Percentiles rank a stretch among this genome's conserved stretches.
Conservation (phyloP, 1,139 yeast genomes). For the Geotrichum australiense region DNA sequence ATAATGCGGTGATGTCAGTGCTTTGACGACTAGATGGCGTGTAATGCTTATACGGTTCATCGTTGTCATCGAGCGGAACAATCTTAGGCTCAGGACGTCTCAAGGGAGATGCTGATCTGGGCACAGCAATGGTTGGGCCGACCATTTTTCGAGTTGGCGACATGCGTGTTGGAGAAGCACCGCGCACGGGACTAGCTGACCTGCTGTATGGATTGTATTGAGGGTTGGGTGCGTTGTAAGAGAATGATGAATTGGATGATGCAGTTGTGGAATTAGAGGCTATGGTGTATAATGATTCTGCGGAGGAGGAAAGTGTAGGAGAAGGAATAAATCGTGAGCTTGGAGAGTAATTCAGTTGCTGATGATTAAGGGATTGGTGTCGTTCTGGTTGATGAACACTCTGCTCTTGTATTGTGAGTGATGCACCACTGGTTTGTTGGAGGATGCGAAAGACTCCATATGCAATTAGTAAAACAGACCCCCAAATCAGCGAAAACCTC, state of each 20-base stretch:
- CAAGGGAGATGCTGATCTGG: conserved; percentile 11
- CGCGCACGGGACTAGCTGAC: conserved; percentile 13
- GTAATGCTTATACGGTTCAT: conserved; percentile 4
- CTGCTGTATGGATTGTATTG: conserved; percentile 15
- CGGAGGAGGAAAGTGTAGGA: conserved; percentile 10
- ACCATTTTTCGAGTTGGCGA: conserved; percentile 14
- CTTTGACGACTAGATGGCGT: not conserved
- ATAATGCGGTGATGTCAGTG: conserved; percentile 2
- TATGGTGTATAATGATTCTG: conserved; percentile 16
- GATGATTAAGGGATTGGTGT: conserved; percentile 3
- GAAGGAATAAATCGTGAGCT: conserved; percentile 1
- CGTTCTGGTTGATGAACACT: conserved; percentile 3
- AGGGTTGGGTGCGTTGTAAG: conserved; percentile 16
- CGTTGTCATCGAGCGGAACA: conserved; percentile 17
- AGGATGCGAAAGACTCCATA: conserved; percentile 22
- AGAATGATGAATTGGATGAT: conserved; percentile 8
- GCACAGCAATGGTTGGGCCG: conserved; percentile 7
- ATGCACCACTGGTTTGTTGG: conserved; percentile 15
- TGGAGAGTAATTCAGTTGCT: conserved; percentile 3
- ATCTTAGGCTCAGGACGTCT: conserved; percentile 17
- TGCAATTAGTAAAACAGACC: conserved; percentile 23
- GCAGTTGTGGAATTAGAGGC: not conserved
- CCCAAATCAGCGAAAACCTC: conserved; percentile 25
- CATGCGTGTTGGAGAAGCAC: conserved; percentile 17
- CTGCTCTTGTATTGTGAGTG: conserved; percentile 14